Percentiles rank a stretch among this genome's conserved stretches.
phyloP scores from a whole-genome alignment of 345 rosid genomes.

The Linum usitatissimum region DNA sequence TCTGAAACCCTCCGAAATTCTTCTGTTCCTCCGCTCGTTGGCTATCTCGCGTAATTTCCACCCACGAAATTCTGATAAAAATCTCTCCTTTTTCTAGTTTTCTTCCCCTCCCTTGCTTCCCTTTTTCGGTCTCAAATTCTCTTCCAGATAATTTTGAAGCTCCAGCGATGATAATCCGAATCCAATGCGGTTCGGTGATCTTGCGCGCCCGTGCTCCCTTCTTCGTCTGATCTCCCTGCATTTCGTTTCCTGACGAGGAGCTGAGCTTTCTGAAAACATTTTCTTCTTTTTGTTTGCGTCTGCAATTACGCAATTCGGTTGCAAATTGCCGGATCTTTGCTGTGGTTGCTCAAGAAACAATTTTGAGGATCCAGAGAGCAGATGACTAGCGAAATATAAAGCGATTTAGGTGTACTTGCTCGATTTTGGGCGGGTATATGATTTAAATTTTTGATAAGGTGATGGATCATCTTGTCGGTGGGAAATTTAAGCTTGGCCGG shows the following conservation, averaged over 20 bases:
- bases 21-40: background rate
- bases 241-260: background rate
- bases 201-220: background rate
- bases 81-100: background rate
- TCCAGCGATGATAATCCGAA: background rate
- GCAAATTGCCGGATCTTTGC: background rate
- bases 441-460: background rate
- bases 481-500: background rate
- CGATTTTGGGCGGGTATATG: background rate
- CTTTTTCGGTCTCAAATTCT: background rate
- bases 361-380: too few species aligned
- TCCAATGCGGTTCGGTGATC: slow-evolving; percentile 1
- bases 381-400: background rate
- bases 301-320: background rate
- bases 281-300: background rate
- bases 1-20: background rate
- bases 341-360: background rate
- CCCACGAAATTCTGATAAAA: background rate
- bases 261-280: background rate
- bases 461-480: slow-evolving; percentile 1
- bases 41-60: background rate
- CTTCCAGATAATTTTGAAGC: background rate
- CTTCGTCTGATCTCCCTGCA: background rate
- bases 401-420: background rate
- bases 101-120: background rate